Base-by-base conservation (phyloP, 148 eudicot species). In the Spergularia bocconei region DNA sequence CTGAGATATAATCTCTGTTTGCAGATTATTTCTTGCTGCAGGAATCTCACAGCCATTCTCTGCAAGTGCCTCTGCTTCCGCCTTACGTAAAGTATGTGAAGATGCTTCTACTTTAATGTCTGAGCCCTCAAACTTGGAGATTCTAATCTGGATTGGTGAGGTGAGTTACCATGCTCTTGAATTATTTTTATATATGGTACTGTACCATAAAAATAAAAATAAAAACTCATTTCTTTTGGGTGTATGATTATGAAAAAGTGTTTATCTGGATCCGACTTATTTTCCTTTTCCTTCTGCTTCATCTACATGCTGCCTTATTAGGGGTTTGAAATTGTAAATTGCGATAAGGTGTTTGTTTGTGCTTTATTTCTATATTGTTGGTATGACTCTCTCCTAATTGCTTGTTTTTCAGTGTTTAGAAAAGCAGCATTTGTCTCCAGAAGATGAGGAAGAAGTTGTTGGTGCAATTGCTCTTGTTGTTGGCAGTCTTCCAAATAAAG, bases 141-240 rank as follows among this genome's bases (percentile, higher is more conserved):
- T 92, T 74, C 84, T 95, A 63, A 86, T 95, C 73, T 92, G 93
- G 92, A 92, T 92, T n/a, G 93, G 89, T 74, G 96, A 95, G 97
- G 98, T 95, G 75, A 78, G 85, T 79, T 50, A 12, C 69, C 67
- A 55, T 71, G 56, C 56, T 48, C 47, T 33, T 25, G 44, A 53
- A 4, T 21, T 48, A 47, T 8, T 52, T 23, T 77, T 25, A 33
- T 44, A 44, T 69, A 21, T 36, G 47, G 67, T 47, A 51, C 1
- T 20, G 39, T n/a, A 65, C 7, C 58, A 51, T 51, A 1, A 20
- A 21, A 38, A 12, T n/a, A n/a, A n/a, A n/a, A n/a, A n/a, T n/a
- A 69, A 21, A 56, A 29, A 29, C 36, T 38, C 20, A 50, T 51
- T 51, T 39, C 16, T 62, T 62, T 8, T 7, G 29, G 41, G 41